Conservation (phyloP, 106 monocot species). For the Dioscorea dumetorum region DNA sequence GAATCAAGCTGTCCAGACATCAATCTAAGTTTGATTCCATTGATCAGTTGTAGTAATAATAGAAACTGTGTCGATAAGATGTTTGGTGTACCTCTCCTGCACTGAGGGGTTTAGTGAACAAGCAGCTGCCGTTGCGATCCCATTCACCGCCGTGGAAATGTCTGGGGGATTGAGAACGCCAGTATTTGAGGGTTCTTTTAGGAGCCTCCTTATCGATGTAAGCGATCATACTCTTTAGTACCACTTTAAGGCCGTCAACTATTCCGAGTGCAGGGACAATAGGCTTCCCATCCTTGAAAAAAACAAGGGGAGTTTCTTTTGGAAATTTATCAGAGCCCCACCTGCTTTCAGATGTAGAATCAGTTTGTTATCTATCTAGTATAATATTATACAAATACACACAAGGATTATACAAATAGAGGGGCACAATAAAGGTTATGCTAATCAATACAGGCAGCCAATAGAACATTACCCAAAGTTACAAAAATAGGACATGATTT, state of each 20-base stretch:
- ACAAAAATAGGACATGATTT: too few species aligned
- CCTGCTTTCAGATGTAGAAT: slow-evolving; percentile 26
- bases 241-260: slow-evolving; percentile 59
- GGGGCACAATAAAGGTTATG: neutral
- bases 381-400: neutral
- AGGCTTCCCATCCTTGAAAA: slow-evolving; percentile 67
- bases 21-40: neutral
- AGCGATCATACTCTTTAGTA: slow-evolving; percentile 64
- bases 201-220: slow-evolving; percentile 75
- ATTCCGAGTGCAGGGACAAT: slow-evolving; percentile 72
- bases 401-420: neutral
- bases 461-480: neutral
- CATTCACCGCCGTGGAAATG: slow-evolving; percentile 93
- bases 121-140: slow-evolving; percentile 92
- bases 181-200: slow-evolving; percentile 53
- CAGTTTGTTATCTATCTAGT: neutral
- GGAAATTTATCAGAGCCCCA: slow-evolving; percentile 98
- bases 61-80: neutral
- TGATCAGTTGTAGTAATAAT: neutral
- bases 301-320: slow-evolving; percentile 78
- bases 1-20: slow-evolving; percentile 69
- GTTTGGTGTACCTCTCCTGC: slow-evolving; percentile 41
- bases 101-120: slow-evolving; percentile 56
- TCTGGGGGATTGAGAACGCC: slow-evolving; percentile 93
- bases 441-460: neutral